Base-by-base conservation (phyloP, 2,329 filamentous ascomycete genomes). In the Trichoderma sp. region DNA sequence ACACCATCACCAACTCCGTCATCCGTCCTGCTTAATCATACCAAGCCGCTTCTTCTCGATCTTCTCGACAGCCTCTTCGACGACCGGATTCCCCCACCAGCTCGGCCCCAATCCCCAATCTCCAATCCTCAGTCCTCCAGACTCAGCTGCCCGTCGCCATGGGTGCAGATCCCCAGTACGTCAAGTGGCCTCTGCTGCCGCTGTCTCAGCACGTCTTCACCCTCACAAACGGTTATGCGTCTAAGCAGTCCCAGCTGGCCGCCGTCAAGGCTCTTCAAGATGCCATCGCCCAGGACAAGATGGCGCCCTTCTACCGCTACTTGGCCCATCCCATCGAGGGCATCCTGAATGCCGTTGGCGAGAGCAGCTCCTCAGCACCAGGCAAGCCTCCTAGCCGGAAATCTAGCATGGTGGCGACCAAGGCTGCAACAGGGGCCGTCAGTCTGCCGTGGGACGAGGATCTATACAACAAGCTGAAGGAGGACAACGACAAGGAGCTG, bases 401-500 rank as follows among this genome's bases (percentile, higher is more conserved):
- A 81, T 88, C 86, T 72, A 89, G 92, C 76, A 88, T 96, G 85
- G 85, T 95, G 71, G 91, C 92, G 67, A 90, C 87, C 75, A 90
- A 88, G 80, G 87, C 87, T 75, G 82, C 88, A 25, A 84, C 87
- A 34, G 82, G 86, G 29, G 87, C 84, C 70, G 85, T 92, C 52
- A 89, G 87, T 73, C 84, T 98, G 67, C 87, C 92, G 0, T 99
- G 95, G 95, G 93, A 99, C 76, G 94, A 98, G 82, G 85, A 86
- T 27, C 82, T 97, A 69, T 98, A 97, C 78, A 87, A 92, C 75
- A 86, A 87, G 77, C 82, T 95, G 72, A 88, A 90, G 78, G 87
- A 87, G 71, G 90, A 92, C 71, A 95, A 95, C 74, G 90, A 92
- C 73, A 86, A 87, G 75, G 91, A 94, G 82, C 82, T 94, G 57